A percentile compares a stretch with the other conserved stretches of the same genome.
These are phyloP conservation scores for Thecaphora thlaspeos DNA, from an alignment of 1,284 basidiomycete genomes.

Conservation along the genomic window DNA sequence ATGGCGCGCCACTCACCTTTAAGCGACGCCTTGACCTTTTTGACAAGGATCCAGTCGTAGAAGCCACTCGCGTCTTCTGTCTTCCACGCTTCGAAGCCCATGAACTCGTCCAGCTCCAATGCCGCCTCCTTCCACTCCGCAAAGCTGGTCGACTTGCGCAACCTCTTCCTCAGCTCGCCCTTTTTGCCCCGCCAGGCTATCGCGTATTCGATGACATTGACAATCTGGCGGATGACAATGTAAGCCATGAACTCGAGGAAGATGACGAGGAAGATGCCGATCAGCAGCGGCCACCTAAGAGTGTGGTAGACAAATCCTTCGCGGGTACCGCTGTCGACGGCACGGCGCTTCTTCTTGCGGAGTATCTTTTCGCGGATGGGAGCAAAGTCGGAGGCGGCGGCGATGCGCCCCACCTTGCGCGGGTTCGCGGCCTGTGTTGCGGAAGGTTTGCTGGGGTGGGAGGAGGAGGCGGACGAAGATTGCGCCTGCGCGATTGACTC, in stretches of 20 bases:
- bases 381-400: slow-evolving; percentile 54
- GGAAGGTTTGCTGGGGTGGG: slow-evolving; percentile 14
- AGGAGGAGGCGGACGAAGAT: background rate
- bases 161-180: slow-evolving; percentile 70
- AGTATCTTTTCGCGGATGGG: slow-evolving; percentile 48
- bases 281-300: slow-evolving; percentile 58
- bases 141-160: slow-evolving; percentile 75
- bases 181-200: slow-evolving; percentile 77
- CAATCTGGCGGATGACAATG: slow-evolving; percentile 81
- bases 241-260: slow-evolving; percentile 78
- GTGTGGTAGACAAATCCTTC: slow-evolving; percentile 51
- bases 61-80: slow-evolving; percentile 45
- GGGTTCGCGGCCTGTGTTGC: slow-evolving; percentile 30
- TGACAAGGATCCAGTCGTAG: slow-evolving; percentile 56
- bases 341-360: slow-evolving; percentile 12
- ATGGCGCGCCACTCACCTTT: slow-evolving; percentile 8
- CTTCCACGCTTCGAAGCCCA: slow-evolving; percentile 52
- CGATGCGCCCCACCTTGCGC: slow-evolving; percentile 40
- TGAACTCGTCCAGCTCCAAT: slow-evolving; percentile 68
- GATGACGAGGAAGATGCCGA: slow-evolving; percentile 81
- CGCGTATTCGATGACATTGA: slow-evolving; percentile 60
- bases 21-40: slow-evolving; percentile 48
- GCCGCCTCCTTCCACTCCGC: slow-evolving; percentile 79
- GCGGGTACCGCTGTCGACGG: slow-evolving; percentile 40
- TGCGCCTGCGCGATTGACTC: no score